phyloP scores from a whole-genome alignment of 768 basidiomycete species.

The Hygrophorus pudorinus region DNA sequence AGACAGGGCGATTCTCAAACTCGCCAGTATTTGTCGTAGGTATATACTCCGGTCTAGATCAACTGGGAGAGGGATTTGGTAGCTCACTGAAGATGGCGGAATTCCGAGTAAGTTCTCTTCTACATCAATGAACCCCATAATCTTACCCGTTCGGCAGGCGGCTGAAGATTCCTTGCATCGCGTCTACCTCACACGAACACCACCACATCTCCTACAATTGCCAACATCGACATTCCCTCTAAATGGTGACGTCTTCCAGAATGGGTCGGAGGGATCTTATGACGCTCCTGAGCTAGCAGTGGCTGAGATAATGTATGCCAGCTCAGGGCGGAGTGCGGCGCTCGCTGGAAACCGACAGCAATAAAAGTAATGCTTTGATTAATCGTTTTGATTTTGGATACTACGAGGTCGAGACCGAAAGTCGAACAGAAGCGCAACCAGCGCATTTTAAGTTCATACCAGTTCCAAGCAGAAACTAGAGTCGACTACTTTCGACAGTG shows the following conservation, averaged over 20 bases:
- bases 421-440: too few relatives aligned
- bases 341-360: neutral
- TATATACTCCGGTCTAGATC: slow-evolving; percentile 71
- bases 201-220: slow-evolving; percentile 54
- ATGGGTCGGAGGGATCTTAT: slow-evolving; percentile 38
- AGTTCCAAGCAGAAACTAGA: too few relatives aligned
- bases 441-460: too few relatives aligned
- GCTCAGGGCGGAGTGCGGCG: slow-evolving; percentile 46
- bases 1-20: slow-evolving; percentile 85
- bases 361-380: too few relatives aligned
- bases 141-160: slow-evolving; percentile 35
- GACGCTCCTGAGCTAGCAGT: slow-evolving; percentile 43
- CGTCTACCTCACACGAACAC: slow-evolving; percentile 73
- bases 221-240: slow-evolving; percentile 68
- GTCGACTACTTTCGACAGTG: too few relatives aligned
- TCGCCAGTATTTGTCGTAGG: slow-evolving; percentile 96
- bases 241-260: slow-evolving; percentile 42
- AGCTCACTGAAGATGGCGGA: slow-evolving; percentile 92
- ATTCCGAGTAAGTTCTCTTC: slow-evolving; percentile 52
- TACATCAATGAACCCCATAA: slow-evolving; percentile 1
- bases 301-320: slow-evolving; percentile 60
- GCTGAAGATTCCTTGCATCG: slow-evolving; percentile 80
- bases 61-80: slow-evolving; percentile 93
- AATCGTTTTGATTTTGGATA: too few relatives aligned
- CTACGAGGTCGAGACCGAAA: too few relatives aligned